Conservation (phyloP, 495 filamentous ascomycete genomes). For the Podospora australis region DNA sequence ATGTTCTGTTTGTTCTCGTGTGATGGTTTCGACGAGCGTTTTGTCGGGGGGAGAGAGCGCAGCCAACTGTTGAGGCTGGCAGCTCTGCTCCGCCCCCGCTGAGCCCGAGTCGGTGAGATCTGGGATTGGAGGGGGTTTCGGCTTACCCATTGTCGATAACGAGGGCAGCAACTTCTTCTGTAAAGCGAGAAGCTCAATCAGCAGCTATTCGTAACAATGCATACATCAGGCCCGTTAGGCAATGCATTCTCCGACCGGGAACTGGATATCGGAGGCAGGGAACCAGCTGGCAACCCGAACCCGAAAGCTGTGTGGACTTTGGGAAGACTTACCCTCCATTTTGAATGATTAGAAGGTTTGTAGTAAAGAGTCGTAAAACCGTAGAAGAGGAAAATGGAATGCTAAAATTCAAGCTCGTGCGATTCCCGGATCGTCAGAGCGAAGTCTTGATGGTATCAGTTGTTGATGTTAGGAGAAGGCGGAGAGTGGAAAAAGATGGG, state of each 20-base stretch:
- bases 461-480: constrained; percentile 31
- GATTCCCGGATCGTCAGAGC: constrained; percentile 41
- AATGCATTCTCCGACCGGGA: constrained; percentile 1
- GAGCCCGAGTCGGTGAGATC: constrained; percentile 26
- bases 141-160: constrained; percentile 99
- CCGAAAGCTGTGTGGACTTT: constrained; percentile 6
- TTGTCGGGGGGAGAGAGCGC: constrained; percentile 6
- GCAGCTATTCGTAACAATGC: constrained; percentile 25
- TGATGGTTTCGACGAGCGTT: background rate
- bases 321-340: constrained; percentile 45
- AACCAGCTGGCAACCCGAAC: background rate
- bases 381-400: constrained; percentile 27
- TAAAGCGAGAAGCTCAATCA: constrained; percentile 46
- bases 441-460: constrained; percentile 27
- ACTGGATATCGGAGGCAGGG: background rate
- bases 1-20: constrained; percentile 6
- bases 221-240: background rate
- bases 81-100: constrained; percentile 16
- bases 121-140: constrained; percentile 15
- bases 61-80: constrained; percentile 15
- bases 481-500: constrained; percentile 29
- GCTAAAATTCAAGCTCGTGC: constrained; percentile 35
- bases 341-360: constrained; percentile 41
- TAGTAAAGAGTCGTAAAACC: constrained; percentile 25
- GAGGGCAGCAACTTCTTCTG: constrained; percentile 99